A percentile compares a stretch with the other conserved stretches of the same genome.
These are phyloP conservation scores for Populus hybrid DNA, from an alignment of 441 rosid species.

Conservation along the genomic window DNA sequence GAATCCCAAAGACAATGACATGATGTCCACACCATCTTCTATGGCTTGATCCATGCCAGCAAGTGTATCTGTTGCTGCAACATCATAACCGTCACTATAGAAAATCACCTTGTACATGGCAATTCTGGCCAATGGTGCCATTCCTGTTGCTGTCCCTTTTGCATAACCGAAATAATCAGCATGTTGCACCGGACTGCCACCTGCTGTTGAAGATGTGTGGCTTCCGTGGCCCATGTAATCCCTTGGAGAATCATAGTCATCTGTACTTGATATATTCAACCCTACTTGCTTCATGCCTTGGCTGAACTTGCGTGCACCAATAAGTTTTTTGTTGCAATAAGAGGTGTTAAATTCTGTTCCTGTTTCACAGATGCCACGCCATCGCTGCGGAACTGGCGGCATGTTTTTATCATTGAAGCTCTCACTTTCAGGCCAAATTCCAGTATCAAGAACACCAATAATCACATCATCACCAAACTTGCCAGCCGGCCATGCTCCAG, in stretches of 20 bases:
- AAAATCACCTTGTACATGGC: conserved; percentile 70
- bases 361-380: conserved; percentile 62
- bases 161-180: conserved; percentile 74
- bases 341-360: conserved; percentile 42
- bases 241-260: conserved; percentile 71
- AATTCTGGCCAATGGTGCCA: conserved; percentile 63
- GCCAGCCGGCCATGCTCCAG: conserved; percentile 68
- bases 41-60: conserved; percentile 73
- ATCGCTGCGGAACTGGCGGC: conserved; percentile 56
- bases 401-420: conserved; percentile 69
- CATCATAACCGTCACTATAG: conserved; percentile 45
- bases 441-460: conserved; percentile 65
- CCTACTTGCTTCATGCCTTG: conserved; percentile 51
- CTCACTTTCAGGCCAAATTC: conserved; percentile 71
- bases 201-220: conserved; percentile 77
- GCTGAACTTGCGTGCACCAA: conserved; percentile 74
- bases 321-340: conserved; percentile 55
- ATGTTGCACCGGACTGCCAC: conserved; percentile 47
- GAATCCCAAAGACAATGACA: conserved; percentile 57
- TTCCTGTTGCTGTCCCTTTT: conserved; percentile 59
- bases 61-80: conserved; percentile 55
- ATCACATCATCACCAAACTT: conserved; percentile 71
- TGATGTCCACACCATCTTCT: conserved; percentile 58
- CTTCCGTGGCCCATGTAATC: conserved; percentile 89
- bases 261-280: conserved; percentile 43